phyloP scores from a whole-genome alignment of 257 asterid species.

The Oldenlandia corymbosa region DNA sequence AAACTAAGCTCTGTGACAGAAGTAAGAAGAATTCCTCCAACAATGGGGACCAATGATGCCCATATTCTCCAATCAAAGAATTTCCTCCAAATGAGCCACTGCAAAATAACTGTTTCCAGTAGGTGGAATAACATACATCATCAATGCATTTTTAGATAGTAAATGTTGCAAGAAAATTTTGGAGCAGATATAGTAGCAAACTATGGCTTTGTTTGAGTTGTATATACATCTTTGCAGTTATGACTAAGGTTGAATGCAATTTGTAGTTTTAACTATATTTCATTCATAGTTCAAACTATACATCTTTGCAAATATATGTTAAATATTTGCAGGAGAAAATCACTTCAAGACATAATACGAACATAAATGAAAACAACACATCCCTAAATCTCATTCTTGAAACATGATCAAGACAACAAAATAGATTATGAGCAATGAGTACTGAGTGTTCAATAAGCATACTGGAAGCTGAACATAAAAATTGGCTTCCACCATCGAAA shows the following conservation, averaged over 20 bases:
- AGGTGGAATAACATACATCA: slow-evolving; percentile 9
- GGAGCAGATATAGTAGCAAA: slow-evolving; percentile 6
- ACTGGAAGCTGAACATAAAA: slow-evolving; percentile 4
- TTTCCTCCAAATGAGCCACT: slow-evolving; percentile 50
- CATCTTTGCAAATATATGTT: too few relatives aligned
- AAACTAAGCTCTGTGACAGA: slow-evolving; percentile 49
- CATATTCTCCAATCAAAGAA: slow-evolving; percentile 42
- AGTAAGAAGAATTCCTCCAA: slow-evolving; percentile 53
- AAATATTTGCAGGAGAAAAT: too few relatives aligned
- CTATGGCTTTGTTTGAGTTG: too few relatives aligned
- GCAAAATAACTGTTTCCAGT: slow-evolving; percentile 35
- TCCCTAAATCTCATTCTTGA: too few relatives aligned
- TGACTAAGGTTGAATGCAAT: too few relatives aligned
- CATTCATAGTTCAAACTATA: too few relatives aligned
- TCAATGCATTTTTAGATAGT: too few relatives aligned
- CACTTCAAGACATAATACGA: too few relatives aligned
- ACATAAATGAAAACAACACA: too few relatives aligned
- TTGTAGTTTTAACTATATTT: too few relatives aligned
- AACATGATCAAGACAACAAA: too few relatives aligned
- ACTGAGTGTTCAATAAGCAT: background rate
- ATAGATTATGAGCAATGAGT: background rate
- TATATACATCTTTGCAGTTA: too few relatives aligned
- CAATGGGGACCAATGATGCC: slow-evolving; percentile 44
- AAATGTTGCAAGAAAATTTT: background rate
- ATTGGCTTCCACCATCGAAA: background rate